Evolutionary conservation across 2,329 filamentous ascomycete species (phyloP).

Genomic region (Fusarium pilosicola): DNA sequence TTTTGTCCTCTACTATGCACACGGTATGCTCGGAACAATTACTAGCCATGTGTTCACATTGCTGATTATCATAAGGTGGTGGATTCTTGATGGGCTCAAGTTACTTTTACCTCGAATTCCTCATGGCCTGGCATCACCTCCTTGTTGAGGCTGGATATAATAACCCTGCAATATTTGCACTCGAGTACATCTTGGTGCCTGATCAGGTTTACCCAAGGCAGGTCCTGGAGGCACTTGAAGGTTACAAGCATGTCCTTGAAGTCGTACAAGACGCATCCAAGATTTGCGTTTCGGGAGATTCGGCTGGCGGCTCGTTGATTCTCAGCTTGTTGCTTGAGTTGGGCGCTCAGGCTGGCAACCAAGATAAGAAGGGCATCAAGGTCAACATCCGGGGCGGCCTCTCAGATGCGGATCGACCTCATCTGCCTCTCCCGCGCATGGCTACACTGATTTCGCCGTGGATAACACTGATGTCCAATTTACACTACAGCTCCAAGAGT

Average conservation of each 20-base stretch:
- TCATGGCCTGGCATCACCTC: slow-evolving; percentile 76
- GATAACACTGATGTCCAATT: slow-evolving; percentile 75
- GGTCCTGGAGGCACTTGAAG: slow-evolving; percentile 73
- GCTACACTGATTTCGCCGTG: slow-evolving; percentile 84
- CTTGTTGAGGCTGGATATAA: slow-evolving; percentile 72
- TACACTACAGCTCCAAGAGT: slow-evolving; percentile 74
- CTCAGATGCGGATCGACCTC: slow-evolving; percentile 23
- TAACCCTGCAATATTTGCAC: slow-evolving; percentile 81
- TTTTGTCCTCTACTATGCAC: slow-evolving; percentile 83
- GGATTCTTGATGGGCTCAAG: slow-evolving; percentile 85
- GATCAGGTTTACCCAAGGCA: slow-evolving; percentile 79
- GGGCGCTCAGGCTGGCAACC: slow-evolving; percentile 50
- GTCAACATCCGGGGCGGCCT: slow-evolving; percentile 19
- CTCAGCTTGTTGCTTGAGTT: slow-evolving; percentile 78
- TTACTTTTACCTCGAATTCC: slow-evolving; percentile 87
- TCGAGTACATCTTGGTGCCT: slow-evolving; percentile 84
- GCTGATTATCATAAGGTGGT: slow-evolving; percentile 63
- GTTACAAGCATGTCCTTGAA: slow-evolving; percentile 75
- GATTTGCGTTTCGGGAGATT: slow-evolving; percentile 81
- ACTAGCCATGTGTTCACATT: not conserved
- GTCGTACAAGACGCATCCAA: slow-evolving; percentile 66
- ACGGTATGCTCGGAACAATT: slow-evolving; percentile 63
- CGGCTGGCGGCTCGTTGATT: slow-evolving; percentile 79
- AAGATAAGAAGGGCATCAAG: slow-evolving; percentile 29
- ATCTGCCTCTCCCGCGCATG: slow-evolving; percentile 55